phyloP scores from a whole-genome alignment of 306 rosid species.

The Fragaria nilgerrensis region DNA sequence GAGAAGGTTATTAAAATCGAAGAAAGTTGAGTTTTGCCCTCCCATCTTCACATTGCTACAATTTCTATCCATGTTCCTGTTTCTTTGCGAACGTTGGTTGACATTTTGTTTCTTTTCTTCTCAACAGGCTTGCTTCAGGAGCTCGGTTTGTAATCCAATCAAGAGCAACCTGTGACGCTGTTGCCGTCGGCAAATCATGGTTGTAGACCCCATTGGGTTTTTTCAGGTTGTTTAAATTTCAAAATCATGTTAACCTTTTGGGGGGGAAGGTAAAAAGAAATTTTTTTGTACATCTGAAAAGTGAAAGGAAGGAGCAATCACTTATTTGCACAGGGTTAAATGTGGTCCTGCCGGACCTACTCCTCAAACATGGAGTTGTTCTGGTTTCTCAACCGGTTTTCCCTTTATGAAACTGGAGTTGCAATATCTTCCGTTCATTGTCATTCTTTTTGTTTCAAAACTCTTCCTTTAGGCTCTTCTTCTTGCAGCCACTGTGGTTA shows the following conservation, averaged over 20 bases:
- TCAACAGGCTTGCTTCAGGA: constrained; percentile 95
- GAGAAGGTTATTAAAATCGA: constrained; percentile 76
- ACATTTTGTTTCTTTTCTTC: constrained; percentile 36
- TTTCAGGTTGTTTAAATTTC: constrained; percentile 41
- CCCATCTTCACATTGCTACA: constrained; percentile 18
- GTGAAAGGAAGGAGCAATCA: constrained; percentile 33
- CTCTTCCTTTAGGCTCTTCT: constrained; percentile 9
- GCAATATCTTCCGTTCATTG: constrained; percentile 27
- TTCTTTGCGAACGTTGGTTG: constrained; percentile 25
- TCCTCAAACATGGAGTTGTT: constrained; percentile 28
- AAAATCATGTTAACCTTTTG: constrained; percentile 34
- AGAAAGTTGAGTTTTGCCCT: constrained; percentile 78
- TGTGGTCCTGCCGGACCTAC: constrained; percentile 57
- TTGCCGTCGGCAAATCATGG: constrained; percentile 33
- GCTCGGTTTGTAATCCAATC: constrained; percentile 90
- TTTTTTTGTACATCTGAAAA: constrained; percentile 35
- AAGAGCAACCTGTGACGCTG: constrained; percentile 37
- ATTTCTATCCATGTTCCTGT: constrained; percentile 6
- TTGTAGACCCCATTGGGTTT: constrained; percentile 18
- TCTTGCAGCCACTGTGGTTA: background rate
- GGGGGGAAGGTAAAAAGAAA: constrained; percentile 23
- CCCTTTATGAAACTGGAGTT: constrained; percentile 31
- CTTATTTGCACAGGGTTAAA: constrained; percentile 38
- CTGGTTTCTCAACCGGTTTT: constrained; percentile 26
- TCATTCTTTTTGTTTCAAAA: constrained; percentile 23